Conservation (phyloP, 2,329 filamentous ascomycete species). For the Geosmithia putterillii region DNA sequence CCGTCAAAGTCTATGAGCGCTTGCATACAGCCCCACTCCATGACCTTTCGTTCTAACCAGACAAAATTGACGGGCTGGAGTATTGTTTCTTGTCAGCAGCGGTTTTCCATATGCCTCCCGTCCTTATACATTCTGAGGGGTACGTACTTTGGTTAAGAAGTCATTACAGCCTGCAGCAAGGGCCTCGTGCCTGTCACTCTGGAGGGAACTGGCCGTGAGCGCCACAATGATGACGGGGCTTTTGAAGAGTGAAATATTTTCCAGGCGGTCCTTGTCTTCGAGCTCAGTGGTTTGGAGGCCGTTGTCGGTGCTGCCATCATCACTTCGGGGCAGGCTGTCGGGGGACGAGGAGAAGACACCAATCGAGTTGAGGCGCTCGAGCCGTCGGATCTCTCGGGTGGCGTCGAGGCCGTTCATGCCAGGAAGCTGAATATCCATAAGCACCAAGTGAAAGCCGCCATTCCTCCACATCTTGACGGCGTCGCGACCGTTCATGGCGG, state of each 20-base stretch:
- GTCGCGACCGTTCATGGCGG: conserved; percentile 89
- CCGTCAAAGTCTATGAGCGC: conserved; percentile 97
- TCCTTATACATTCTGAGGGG: too few relatives aligned
- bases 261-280: conserved; percentile 55
- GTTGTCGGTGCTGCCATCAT: conserved; percentile 11
- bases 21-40: conserved; percentile 99
- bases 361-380: conserved; percentile 85
- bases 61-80: conserved; percentile 86
- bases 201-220: conserved; percentile 83
- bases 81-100: conserved; percentile 3
- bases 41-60: conserved; percentile 94
- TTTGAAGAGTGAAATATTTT: conserved; percentile 67
- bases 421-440: conserved; percentile 98
- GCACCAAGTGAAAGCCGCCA: conserved; percentile 87
- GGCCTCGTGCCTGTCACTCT: conserved; percentile 91
- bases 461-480: conserved; percentile 87
- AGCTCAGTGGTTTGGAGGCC: conserved; percentile 21
- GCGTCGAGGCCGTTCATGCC: conserved; percentile 94
- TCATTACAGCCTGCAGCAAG: conserved; percentile 95
- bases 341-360: conserved; percentile 73
- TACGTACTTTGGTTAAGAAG: conserved; percentile 82
- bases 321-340: conserved; percentile 34
- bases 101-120: too few relatives aligned
- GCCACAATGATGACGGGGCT: conserved; percentile 97
- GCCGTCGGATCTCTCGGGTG: conserved; percentile 81